Conservation (phyloP, 345 rosid genomes). For the Lepidium aucheri region DNA sequence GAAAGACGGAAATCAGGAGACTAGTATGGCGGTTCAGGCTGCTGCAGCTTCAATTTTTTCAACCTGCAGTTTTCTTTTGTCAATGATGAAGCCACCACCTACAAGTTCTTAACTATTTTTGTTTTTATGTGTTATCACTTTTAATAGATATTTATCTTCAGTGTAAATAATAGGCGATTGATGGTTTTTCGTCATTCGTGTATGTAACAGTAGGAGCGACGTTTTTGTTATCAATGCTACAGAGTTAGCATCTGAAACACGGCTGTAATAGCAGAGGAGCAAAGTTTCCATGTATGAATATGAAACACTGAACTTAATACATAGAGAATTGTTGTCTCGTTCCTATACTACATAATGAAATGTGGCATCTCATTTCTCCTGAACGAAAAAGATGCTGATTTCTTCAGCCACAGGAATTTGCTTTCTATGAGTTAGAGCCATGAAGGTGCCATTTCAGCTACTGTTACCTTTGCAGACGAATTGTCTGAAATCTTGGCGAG, state of each 20-base stretch:
- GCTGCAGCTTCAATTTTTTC: conserved; percentile 98
- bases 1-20: conserved; percentile 32
- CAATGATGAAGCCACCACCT: conserved; percentile 48
- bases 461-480: conserved; percentile 31
- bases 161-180: conserved; percentile 24
- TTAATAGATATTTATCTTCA: conserved; percentile 9
- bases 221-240: neutral
- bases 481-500: conserved; percentile 59
- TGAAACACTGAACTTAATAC: neutral
- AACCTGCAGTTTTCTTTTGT: conserved; percentile 60
- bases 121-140: neutral
- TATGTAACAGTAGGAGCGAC: conserved; percentile 18
- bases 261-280: neutral
- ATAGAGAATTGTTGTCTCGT: neutral
- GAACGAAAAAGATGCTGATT: neutral
- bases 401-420: no score
- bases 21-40: conserved; percentile 69
- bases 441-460: conserved; percentile 47
- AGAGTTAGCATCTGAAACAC: conserved; percentile 8
- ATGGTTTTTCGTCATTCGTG: conserved; percentile 6
- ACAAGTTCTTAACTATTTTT: conserved; percentile 46
- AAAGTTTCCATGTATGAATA: neutral
- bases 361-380: neutral
- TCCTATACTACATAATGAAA: neutral
- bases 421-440: conserved; percentile 43